Evolutionary conservation across 2,329 filamentous ascomycete species (phyloP).

Genomic region (Pseudogymnoascus sp.): DNA sequence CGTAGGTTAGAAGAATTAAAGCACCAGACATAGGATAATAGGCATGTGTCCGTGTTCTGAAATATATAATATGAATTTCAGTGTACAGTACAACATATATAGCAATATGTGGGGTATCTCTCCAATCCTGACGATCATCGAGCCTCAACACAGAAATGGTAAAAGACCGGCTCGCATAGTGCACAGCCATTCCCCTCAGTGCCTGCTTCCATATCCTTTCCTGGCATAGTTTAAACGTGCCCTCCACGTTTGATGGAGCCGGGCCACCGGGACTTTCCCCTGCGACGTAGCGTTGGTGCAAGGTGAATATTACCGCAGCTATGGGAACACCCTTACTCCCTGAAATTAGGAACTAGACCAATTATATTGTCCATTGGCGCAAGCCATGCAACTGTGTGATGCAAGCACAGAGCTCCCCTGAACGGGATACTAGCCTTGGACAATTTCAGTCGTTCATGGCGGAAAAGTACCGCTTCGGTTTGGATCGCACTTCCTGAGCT

Average conservation of each 20-base stretch:
- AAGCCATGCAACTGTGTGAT: neutral
- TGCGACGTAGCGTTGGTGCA: slow-evolving; percentile 1
- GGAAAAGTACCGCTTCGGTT: slow-evolving; percentile 65
- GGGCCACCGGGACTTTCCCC: slow-evolving; percentile 1
- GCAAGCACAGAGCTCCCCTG: neutral
- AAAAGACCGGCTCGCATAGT: neutral
- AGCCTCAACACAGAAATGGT: slow-evolving; percentile 1
- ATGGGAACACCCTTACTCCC: neutral
- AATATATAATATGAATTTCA: slow-evolving; percentile 1
- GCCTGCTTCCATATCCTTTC: neutral
- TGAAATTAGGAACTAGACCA: neutral
- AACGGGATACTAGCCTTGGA: neutral
- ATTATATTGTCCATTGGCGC: neutral
- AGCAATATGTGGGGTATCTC: slow-evolving; percentile 1
- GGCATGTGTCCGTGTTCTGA: neutral
- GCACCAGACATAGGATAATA: neutral
- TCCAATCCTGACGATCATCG: slow-evolving; percentile 1
- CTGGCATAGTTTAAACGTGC: neutral
- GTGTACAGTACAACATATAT: slow-evolving; percentile 3
- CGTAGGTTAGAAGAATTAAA: neutral
- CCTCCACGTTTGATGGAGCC: neutral
- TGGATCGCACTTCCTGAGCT: slow-evolving; percentile 56
- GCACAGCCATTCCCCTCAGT: neutral
- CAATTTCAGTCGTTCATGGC: slow-evolving; percentile 29
- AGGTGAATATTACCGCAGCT: neutral